Evolutionary conservation across 805 yeast genomes (phyloP), one percentile per base, ranked within the genome.

Genomic region (Yarrowia yakushimensis): DNA sequence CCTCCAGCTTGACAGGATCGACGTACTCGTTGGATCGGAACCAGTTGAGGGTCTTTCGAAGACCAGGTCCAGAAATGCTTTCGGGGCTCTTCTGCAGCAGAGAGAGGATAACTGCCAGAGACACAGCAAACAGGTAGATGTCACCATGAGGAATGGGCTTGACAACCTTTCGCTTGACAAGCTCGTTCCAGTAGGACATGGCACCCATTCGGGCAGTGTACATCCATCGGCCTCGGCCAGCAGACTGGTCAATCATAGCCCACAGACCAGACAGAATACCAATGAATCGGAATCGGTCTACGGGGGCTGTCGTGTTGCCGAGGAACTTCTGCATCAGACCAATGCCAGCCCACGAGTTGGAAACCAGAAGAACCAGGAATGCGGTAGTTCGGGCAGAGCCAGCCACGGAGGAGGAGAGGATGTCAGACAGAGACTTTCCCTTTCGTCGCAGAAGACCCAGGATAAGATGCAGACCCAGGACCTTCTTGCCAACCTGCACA

Each of bases 201-300:
- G 73, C 60, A 3, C 78, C 79, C 66, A 74, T 66, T 17, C 79
- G 65, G 22, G 72, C 67, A 15, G 73, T 69, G 64, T 72, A 75
- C 63, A 72, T 66, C 64, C 71, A 74, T 63, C 75, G 69, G 12
- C 71, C 64, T 37, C 72, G 67, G 39, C 66, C 64, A 54, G 69
- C 74, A 25, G 62, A 45, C 46, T 39, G 48, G 65, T 73, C 77
- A 23, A 74, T 46, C 28, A 72, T 67, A 1, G 78, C 76, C 78
- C 78, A 76, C 48, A 76, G 68, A 3, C 80, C 80, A n/a, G 77
- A 73, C 42, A 73, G 61, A 64, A 74, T 71, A n/a, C 79, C 80
- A 63, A 77, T 73, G 36, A 76, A 42, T 25, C 74, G 66, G 69
- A 72, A 73, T n/a, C 80, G 74, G 17, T 65, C 63, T 17, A 65